These are phyloP conservation scores for Pseudisothecium myosuroides DNA, from an alignment of 225 moss, liverwort and hornwort genomes.

Conservation along the genomic window DNA sequence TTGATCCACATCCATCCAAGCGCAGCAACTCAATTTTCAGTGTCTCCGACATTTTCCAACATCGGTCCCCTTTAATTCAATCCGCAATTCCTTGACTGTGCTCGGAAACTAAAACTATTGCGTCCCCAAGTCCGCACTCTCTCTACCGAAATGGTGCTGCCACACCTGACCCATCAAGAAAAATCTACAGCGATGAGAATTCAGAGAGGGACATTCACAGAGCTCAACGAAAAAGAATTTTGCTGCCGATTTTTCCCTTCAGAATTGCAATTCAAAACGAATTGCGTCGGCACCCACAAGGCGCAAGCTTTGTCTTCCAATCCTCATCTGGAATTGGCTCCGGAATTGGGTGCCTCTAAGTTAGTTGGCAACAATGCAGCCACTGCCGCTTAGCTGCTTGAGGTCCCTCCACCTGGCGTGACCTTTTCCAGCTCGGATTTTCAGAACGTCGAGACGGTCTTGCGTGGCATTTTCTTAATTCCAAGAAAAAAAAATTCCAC, in stretches of 20 bases:
- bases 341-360: not conserved
- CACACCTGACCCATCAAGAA: not conserved
- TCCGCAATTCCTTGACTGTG: not conserved
- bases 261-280: not conserved
- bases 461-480: not conserved
- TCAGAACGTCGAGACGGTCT: not conserved
- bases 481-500: not conserved
- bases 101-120: not conserved
- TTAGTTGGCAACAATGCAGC: not conserved
- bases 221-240: not conserved
- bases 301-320: not conserved
- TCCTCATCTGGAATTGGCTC: not conserved
- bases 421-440: not conserved
- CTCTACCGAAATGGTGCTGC: not conserved
- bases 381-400: not conserved
- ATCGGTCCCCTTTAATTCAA: not conserved
- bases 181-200: not conserved
- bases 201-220: not conserved
- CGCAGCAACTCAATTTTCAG: not conserved
- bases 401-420: not conserved
- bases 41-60: not conserved
- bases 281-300: not conserved
- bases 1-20: not conserved
- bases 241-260: not conserved
- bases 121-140: not conserved